A percentile compares a stretch with the other conserved stretches of the same genome.
These are phyloP conservation scores for Phylloporus rhodoxanthus DNA, from an alignment of 768 basidiomycete genomes.

Conservation along the genomic window DNA sequence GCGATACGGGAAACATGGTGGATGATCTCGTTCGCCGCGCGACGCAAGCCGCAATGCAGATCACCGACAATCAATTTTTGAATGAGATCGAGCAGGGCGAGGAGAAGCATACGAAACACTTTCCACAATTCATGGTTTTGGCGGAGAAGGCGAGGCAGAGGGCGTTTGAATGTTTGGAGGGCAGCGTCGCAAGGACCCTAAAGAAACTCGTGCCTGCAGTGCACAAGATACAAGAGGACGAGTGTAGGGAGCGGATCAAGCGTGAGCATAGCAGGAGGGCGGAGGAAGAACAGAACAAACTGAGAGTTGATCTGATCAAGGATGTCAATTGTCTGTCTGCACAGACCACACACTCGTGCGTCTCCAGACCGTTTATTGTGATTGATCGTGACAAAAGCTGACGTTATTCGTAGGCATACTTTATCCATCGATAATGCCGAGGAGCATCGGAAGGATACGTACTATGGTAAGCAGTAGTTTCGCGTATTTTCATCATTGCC, in stretches of 20 bases:
- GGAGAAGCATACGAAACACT: background rate
- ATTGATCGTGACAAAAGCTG: background rate
- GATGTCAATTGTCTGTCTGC: constrained; percentile 15
- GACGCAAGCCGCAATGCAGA: background rate
- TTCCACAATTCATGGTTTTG: background rate
- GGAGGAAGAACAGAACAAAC: constrained; percentile 2
- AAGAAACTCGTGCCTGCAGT: constrained; percentile 10
- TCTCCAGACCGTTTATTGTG: background rate
- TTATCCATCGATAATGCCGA: background rate
- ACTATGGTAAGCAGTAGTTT: background rate
- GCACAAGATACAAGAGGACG: constrained; percentile 7
- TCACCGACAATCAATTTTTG: constrained; percentile 16
- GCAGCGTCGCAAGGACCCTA: background rate
- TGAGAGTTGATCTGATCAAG: constrained; percentile 17
- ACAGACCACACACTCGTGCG: constrained; percentile 2
- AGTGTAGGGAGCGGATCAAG: background rate
- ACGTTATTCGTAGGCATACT: constrained; percentile 8
- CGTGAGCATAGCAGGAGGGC: background rate
- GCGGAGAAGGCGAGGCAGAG: background rate
- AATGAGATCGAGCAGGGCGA: background rate
- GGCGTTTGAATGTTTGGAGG: background rate
- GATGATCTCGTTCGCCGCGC: constrained; percentile 5
- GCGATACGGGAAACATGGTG: background rate
- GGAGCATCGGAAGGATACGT: background rate
- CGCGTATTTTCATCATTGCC: no score